Conservation (phyloP, 768 basidiomycete species). For the Trichaptum fuscoviolaceum region DNA sequence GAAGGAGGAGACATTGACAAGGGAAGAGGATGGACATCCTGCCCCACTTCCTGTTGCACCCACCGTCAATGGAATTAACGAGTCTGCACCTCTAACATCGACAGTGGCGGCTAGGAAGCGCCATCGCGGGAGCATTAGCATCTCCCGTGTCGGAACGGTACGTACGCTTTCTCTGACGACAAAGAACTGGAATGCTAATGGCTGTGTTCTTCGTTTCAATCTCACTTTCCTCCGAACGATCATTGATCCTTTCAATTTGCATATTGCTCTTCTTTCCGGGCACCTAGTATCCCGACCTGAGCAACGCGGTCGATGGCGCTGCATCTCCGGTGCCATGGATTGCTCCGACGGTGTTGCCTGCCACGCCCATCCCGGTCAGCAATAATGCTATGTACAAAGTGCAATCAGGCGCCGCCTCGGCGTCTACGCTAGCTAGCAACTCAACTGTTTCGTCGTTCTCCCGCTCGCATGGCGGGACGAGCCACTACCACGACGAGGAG, state of each 20-base stretch:
- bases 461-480: neutral
- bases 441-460: neutral
- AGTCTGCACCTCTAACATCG: neutral
- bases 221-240: neutral
- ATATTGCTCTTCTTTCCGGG: neutral
- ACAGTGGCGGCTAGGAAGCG: neutral
- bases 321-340: neutral
- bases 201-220: no score
- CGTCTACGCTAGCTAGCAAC: neutral
- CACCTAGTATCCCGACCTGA: neutral
- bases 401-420: neutral
- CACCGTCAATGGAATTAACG: neutral
- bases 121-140: conserved; percentile 4
- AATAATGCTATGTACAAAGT: neutral
- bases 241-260: neutral
- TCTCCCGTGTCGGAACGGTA: neutral
- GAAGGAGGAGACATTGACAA: neutral
- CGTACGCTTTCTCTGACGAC: neutral
- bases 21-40: neutral
- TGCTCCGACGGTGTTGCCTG: neutral
- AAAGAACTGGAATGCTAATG: no score
- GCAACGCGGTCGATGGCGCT: neutral
- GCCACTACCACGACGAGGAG: conserved; percentile 3
- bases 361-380: neutral
- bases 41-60: neutral